These are phyloP conservation scores for Phytophthora tubulina DNA, from an alignment of 352 stramenopile species.

Conservation along the genomic window DNA sequence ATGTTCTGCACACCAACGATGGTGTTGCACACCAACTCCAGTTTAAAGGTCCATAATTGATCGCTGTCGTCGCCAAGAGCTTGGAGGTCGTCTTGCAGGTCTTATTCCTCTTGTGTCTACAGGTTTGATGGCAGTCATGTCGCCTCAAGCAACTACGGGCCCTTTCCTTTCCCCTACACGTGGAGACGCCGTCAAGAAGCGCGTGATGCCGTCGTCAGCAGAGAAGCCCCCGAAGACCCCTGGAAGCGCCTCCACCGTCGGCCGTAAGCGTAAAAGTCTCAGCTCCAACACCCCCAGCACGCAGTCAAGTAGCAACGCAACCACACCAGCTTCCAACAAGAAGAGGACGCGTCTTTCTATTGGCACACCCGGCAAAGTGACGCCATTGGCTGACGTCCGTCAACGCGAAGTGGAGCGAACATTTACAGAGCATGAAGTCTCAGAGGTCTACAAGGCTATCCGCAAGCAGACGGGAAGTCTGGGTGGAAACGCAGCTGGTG, in stretches of 20 bases:
- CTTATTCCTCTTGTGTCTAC: constrained; percentile 10
- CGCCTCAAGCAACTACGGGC: constrained; percentile 10
- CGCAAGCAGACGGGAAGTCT: constrained; percentile 94
- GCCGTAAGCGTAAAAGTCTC: constrained; percentile 70
- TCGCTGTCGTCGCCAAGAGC: too few species aligned
- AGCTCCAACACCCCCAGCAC: constrained; percentile 26
- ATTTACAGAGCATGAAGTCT: constrained; percentile 88
- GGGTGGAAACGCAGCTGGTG: constrained; percentile 94
- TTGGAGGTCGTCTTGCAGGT: constrained; percentile 12
- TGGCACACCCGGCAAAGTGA: constrained; percentile 78
- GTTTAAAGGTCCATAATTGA: too few species aligned
- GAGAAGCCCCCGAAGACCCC: constrained; percentile 13
- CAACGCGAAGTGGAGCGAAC: constrained; percentile 74
- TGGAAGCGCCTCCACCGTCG: constrained; percentile 4
- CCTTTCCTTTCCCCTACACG: constrained; percentile 37
- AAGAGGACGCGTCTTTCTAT: constrained; percentile 73
- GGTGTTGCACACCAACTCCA: background rate
- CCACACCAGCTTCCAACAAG: constrained; percentile 45
- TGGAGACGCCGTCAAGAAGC: constrained; percentile 17
- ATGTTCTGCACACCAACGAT: background rate
- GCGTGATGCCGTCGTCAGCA: constrained; percentile 3
- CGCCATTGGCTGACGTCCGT: constrained; percentile 60
- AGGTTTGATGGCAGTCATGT: constrained; percentile 35
- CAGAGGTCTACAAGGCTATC: constrained; percentile 93
- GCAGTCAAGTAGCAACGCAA: constrained; percentile 25